phyloP scores from a whole-genome alignment of 306 rosid species.

The Vicia sativa region DNA sequence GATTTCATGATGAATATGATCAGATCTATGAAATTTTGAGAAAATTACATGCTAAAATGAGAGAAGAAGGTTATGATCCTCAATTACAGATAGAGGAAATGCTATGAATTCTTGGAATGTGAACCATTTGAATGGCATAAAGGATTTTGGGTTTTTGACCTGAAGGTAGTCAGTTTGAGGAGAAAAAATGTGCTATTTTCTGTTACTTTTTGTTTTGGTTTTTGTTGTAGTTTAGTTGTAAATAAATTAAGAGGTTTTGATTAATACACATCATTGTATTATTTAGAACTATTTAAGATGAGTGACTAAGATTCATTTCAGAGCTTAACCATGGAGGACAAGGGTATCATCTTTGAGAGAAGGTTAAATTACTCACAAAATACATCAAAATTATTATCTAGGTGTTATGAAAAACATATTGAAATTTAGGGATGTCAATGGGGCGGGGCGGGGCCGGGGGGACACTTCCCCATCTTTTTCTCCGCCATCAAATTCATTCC shows the following conservation, averaged over 20 bases:
- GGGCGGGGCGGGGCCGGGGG: too few species aligned
- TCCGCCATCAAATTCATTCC: too few species aligned
- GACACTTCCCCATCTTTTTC: too few species aligned
- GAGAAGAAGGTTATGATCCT: slow-evolving; percentile 48
- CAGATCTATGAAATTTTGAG: slow-evolving; percentile 54
- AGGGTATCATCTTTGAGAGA: too few species aligned
- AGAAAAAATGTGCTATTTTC: slow-evolving; percentile 3
- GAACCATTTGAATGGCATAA: neutral
- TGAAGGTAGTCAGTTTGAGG: too few species aligned
- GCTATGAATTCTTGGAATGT: slow-evolving; percentile 13
- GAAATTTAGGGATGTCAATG: too few species aligned
- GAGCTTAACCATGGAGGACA: too few species aligned
- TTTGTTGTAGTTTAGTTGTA: neutral
- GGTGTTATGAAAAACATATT: too few species aligned
- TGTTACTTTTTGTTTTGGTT: slow-evolving; percentile 5
- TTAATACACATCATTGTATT: neutral
- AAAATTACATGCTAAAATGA: slow-evolving; percentile 56
- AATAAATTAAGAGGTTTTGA: neutral
- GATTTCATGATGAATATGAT: slow-evolving; percentile 49
- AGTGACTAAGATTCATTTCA: slow-evolving; percentile 10
- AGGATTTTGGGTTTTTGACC: too few species aligned
- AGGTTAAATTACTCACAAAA: too few species aligned
- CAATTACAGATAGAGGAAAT: slow-evolving; percentile 19
- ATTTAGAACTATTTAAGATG: neutral
- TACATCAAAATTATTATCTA: too few species aligned